Percentiles rank a stretch among this genome's conserved stretches.
Evolutionary conservation across 2,329 filamentous ascomycete genomes (phyloP).

Genomic region (Geoglossum cookeanum): DNA sequence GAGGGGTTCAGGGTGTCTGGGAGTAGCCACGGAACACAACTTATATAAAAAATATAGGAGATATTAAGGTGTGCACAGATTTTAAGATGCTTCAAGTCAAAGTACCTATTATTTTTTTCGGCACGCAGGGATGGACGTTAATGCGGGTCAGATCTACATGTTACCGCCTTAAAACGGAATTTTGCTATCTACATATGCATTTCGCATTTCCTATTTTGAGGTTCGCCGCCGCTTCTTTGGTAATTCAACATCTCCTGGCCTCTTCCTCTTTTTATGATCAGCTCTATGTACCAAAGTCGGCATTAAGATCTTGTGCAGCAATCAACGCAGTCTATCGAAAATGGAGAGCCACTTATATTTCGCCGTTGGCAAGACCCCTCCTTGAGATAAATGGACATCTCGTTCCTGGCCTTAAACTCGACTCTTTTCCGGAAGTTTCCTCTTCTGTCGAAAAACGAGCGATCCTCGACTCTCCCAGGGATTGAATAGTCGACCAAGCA

Average conservation of each 20-base stretch:
- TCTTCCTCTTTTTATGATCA: constrained; percentile 5
- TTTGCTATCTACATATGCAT: not conserved
- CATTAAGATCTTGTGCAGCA: constrained; percentile 4
- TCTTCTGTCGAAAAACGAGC: not conserved
- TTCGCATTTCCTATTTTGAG: not conserved
- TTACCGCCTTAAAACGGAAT: not conserved
- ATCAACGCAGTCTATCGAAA: constrained; percentile 4
- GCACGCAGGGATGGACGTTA: too few species aligned
- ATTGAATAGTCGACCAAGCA: not conserved
- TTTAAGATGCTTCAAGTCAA: too few species aligned
- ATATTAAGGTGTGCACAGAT: too few species aligned
- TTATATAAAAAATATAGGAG: too few species aligned
- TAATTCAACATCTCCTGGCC: not conserved
- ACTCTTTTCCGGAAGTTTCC: not conserved
- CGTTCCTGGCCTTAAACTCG: not conserved
- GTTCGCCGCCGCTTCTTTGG: not conserved
- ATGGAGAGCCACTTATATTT: constrained; percentile 8
- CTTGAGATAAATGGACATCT: constrained; percentile 5
- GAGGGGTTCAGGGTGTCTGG: too few species aligned
- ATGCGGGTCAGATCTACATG: too few species aligned
- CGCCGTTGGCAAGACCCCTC: constrained; percentile 3
- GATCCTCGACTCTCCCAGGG: not conserved
- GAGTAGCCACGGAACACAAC: too few species aligned
- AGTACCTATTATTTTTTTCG: too few species aligned
- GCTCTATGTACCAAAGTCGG: constrained; percentile 5